These are phyloP conservation scores for Xylaria sp. DNA, from an alignment of 2,329 filamentous ascomycete species.

Conservation along the genomic window DNA sequence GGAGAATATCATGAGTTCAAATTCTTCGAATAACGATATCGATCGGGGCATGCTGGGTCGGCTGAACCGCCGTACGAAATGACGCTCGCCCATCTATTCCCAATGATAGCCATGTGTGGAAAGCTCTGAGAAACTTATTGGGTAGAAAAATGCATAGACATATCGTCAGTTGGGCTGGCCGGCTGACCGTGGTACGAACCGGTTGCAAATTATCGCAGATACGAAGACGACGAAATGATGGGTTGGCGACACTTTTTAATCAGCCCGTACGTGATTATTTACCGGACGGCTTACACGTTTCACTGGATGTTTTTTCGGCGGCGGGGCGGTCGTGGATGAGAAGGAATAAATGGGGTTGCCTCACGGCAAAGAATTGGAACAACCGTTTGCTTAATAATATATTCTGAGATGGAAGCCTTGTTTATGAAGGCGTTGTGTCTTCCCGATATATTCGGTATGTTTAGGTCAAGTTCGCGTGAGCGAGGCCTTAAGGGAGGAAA, in stretches of 20 bases:
- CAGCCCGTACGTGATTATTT: conserved; percentile 42
- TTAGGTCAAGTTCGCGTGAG: conserved; percentile 25
- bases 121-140: conserved; percentile 5
- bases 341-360: conserved; percentile 48
- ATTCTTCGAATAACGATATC: conserved; percentile 58
- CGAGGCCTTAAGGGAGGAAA: background rate
- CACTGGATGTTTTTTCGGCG: conserved; percentile 26
- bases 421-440: conserved; percentile 26
- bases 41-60: conserved; percentile 65
- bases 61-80: conserved; percentile 53
- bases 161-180: conserved; percentile 36
- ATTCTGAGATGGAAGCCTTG: conserved; percentile 22
- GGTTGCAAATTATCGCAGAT: background rate
- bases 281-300: conserved; percentile 20
- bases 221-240: conserved; percentile 27
- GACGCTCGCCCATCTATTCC: background rate
- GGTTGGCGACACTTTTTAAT: conserved; percentile 46
- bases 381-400: conserved; percentile 41
- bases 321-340: conserved; percentile 32
- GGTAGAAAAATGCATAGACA: conserved; percentile 30
- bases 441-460: conserved; percentile 20
- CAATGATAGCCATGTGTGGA: background rate
- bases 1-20: conserved; percentile 59
- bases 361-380: conserved; percentile 48
- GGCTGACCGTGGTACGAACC: conserved; percentile 11